Evolutionary conservation across 148 eudicot species (phyloP), one percentile per base, ranked within the genome.

Genomic region (Camellia lanceoleosa): DNA sequence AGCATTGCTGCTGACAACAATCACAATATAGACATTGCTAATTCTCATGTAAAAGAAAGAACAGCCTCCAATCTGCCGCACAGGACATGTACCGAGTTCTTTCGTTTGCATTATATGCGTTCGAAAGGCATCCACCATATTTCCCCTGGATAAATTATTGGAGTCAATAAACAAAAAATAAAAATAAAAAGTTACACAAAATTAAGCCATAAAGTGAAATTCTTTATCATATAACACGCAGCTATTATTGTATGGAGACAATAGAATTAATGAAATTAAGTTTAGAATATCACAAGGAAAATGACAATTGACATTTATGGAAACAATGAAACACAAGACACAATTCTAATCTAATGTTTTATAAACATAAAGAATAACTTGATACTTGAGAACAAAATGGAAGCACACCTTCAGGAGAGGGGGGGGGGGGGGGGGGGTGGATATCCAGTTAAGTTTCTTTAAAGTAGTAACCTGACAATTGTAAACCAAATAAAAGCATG

Each of bases 51-150:
- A 96, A 67, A 96, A 85, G 89, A 96, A 96, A 79, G 99, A 92
- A 85, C 99, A 96, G 13, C 99, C 99, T 77, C 98, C 99, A 77
- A 96, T 93, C 89, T 96, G 99, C 81, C 99, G 90, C 80, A 96
- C 98, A 7, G 98, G 99, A 80, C 98, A 96, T 55, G 98, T 93
- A 78, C 99, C 99, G 61, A 96, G 98, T 84, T 96, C 99, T 85
- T 96, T 96, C 19, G 99, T 93, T 88, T 96, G 99, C 99, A 96
- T 93, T 81, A 96, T 96, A 86, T 96, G 98, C 86, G 82, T 84
- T 67, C 99, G 97, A 82, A 96, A 96, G 74, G 99, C 99, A 90
- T 96, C 99, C 82, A 96, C 99, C 99, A 96, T 96, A 86, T 96
- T 96, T 58, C 98, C 99, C 85, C 99, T 96, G 80, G 61, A 58